A percentile compares a stretch with the other conserved stretches of the same genome.
phyloP scores from a whole-genome alignment of 768 basidiomycete genomes.

The Sarcomyxa edulis region DNA sequence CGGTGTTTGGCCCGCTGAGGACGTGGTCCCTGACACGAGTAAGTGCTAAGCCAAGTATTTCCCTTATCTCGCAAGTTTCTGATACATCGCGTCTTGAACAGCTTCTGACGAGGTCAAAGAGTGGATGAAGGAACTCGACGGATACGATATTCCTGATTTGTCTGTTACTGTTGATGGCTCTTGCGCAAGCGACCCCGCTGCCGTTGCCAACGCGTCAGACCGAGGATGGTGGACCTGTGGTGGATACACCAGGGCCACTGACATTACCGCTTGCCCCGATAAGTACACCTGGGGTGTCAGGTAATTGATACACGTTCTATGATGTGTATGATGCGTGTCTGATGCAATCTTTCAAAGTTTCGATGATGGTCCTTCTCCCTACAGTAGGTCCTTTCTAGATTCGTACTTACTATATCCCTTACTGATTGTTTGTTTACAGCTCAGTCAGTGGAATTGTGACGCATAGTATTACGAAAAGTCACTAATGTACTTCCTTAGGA shows the following conservation, averaged over 20 bases:
- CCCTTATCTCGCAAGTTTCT: no score
- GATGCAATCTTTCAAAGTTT: constrained; percentile 35
- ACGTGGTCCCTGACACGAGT: constrained; percentile 58
- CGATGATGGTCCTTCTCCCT: constrained; percentile 84
- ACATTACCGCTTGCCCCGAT: constrained; percentile 65
- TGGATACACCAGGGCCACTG: constrained; percentile 51
- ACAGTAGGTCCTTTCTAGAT: constrained; percentile 50
- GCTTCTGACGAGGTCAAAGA: constrained; percentile 57
- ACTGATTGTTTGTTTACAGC: constrained; percentile 26
- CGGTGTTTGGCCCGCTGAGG: constrained; percentile 57
- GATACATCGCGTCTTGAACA: constrained; percentile 11
- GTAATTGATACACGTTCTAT: constrained; percentile 19
- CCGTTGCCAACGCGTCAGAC: constrained; percentile 48
- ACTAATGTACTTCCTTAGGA: constrained; percentile 27
- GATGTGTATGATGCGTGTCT: background rate
- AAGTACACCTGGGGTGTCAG: constrained; percentile 75
- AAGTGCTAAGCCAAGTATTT: no score
- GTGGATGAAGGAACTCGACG: constrained; percentile 77
- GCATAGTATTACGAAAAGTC: constrained; percentile 5
- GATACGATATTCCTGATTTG: constrained; percentile 61
- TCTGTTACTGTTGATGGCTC: constrained; percentile 63
- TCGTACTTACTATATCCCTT: constrained; percentile 3
- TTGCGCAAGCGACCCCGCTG: constrained; percentile 53
- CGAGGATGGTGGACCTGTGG: constrained; percentile 94
- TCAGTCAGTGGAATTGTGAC: constrained; percentile 35